Conservation (phyloP, 192 early-diverging fungal species). For the Entomortierella beljakovae region DNA sequence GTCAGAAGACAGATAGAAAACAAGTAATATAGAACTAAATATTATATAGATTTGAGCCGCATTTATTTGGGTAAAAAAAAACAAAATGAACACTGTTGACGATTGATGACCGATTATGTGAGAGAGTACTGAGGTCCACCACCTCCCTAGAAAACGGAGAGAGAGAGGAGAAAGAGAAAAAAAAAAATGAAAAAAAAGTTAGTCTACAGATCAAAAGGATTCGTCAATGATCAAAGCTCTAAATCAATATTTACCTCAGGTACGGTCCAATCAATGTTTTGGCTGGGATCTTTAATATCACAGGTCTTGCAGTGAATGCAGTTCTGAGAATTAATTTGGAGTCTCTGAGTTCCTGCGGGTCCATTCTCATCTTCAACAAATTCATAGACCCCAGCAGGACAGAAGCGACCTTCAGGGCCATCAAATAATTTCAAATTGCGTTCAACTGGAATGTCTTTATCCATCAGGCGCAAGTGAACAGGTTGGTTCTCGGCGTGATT, state of each 20-base stretch:
- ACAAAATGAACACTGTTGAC: background rate
- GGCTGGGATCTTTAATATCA: conserved; percentile 98
- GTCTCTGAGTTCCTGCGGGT: conserved; percentile 83
- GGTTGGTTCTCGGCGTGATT: conserved; percentile 96
- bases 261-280: conserved; percentile 99
- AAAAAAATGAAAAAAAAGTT: too few relatives aligned
- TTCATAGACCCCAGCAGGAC: conserved; percentile 98
- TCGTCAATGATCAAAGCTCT: background rate
- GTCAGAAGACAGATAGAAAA: conserved; percentile 62
- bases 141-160: conserved; percentile 35
- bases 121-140: conserved; percentile 54
- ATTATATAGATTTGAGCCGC: background rate
- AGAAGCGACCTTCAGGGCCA: conserved; percentile 96
- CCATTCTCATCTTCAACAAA: conserved; percentile 94
- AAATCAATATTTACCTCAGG: conserved; percentile 60
- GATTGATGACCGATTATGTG: conserved; percentile 22
- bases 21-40: conserved; percentile 7
- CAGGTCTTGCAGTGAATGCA: conserved; percentile 99
- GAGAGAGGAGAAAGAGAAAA: too few relatives aligned
- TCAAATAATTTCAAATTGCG: conserved; percentile 88
- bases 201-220: too few relatives aligned
- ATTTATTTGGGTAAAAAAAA: background rate
- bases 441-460: conserved; percentile 82
- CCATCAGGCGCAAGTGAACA: conserved; percentile 86
- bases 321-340: conserved; percentile 98